Base-by-base conservation (phyloP, 768 basidiomycete species). In the Rhodocollybia butyracea region DNA sequence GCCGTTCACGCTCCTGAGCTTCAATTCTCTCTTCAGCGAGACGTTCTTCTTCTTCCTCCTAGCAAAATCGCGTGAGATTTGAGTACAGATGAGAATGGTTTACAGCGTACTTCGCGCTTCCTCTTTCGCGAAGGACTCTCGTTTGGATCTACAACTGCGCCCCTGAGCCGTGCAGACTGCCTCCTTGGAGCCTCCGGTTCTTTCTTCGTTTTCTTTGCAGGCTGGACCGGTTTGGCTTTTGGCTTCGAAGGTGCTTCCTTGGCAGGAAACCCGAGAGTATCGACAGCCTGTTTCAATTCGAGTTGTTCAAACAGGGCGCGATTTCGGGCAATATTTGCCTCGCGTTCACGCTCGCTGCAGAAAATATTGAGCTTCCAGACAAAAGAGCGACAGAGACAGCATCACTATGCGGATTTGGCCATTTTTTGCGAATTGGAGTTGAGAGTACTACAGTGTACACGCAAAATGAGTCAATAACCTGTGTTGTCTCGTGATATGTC, bases 251-350 rank as follows among this genome's bases (percentile, higher is more conserved):
- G 60, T 54, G 65, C 71, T 57, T 59, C 70, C 55, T 67, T 82
- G 17, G 58, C 70, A 10, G 76, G 66, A 10, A 82, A 63, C 19
- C 77, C 76, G 7, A 89, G 73, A 15, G 72, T 67, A 5, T 73
- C 69, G 34, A 77, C 76, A 1, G 81, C 82, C 60, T 80, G 80
- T 61, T 81, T 79, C 30, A 90, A 74, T 17, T 88, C 82, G 17
- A 93, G 79, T 63, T 89, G 70, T 59, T 88, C 84, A 34, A 94
- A 75, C 8, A 92, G 73, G 3, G 82, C 85, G 40, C 82, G 84
- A 65, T 94, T 94, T 48, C 88, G 80, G 12, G 88, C 89, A 42
- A 93, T 91, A 62, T 91, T 93, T 8, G 83, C 85, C 65, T 89
- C 84, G 19, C 91, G 84, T 60, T 91, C 86, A 21, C 79, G 71